Evolutionary conservation across 208 protist species (phyloP).

Genomic region (Balamuthia mandrillaris): DNA sequence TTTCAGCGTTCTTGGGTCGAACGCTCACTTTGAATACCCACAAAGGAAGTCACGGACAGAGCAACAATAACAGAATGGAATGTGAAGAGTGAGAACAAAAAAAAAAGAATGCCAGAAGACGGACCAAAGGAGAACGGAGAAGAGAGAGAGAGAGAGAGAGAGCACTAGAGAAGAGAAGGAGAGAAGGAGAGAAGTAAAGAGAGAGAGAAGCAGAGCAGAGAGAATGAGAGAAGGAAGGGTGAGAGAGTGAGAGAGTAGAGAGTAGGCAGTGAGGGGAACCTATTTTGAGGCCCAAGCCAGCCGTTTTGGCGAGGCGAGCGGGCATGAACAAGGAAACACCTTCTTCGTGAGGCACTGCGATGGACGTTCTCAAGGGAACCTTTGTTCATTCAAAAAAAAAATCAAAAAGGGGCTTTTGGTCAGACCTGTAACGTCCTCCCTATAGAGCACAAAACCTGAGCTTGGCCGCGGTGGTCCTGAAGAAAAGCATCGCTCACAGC

Average conservation of each 20-base stretch:
- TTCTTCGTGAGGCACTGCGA: neutral
- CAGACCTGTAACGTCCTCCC: neutral
- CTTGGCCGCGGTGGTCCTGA: neutral
- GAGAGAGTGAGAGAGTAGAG: no score
- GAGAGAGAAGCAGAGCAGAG: no score
- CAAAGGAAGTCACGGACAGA: neutral
- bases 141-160: neutral
- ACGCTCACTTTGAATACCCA: no score
- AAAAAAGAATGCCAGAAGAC: neutral
- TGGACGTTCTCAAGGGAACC: neutral
- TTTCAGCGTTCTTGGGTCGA: neutral
- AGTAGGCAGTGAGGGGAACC: no score
- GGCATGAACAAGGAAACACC: slow-evolving; percentile 8
- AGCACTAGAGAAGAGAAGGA: neutral
- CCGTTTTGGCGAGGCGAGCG: neutral
- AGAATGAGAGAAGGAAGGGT: no score
- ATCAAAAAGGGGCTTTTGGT: neutral
- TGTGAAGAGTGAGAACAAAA: neutral
- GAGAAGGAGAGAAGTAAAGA: neutral
- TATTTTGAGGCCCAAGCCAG: neutral
- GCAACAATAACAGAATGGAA: neutral
- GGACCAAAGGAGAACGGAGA: neutral
- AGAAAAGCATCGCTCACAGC: neutral
- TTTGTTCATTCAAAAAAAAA: neutral
- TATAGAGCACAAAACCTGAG: neutral